These are phyloP conservation scores for Cardamine occulta DNA, from an alignment of 345 rosid species.

Conservation along the genomic window DNA sequence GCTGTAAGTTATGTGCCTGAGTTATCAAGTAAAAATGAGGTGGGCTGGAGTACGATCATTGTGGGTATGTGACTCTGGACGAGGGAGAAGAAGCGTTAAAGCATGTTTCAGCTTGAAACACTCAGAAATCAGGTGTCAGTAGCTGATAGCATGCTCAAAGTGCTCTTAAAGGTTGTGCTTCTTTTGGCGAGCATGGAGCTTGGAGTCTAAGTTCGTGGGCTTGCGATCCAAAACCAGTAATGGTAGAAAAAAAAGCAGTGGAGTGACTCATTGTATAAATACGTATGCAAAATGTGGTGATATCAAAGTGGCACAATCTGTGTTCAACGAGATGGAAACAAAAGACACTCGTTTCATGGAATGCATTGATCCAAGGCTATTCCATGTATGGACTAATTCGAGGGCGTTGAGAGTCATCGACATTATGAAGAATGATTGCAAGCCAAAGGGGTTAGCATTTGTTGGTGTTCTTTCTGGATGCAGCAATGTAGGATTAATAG, in stretches of 20 bases:
- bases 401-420: constrained; percentile 61
- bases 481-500: constrained; percentile 72
- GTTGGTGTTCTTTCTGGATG: constrained; percentile 84
- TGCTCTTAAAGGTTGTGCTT: constrained; percentile 73
- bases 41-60: constrained; percentile 85
- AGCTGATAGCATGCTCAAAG: constrained; percentile 83
- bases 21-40: constrained; percentile 56
- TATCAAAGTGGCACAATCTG: constrained; percentile 59
- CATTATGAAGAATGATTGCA: constrained; percentile 63
- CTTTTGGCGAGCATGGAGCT: constrained; percentile 75
- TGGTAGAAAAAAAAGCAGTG: constrained; percentile 58
- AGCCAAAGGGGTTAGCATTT: constrained; percentile 69
- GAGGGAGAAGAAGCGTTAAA: constrained; percentile 64
- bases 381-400: constrained; percentile 67
- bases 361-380: constrained; percentile 80
- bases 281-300: constrained; percentile 96
- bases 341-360: constrained; percentile 75
- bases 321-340: constrained; percentile 56
- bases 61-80: constrained; percentile 68
- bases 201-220: constrained; percentile 72
- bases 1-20: constrained; percentile 65
- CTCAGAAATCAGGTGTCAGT: constrained; percentile 53
- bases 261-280: constrained; percentile 75
- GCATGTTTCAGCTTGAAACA: constrained; percentile 63
- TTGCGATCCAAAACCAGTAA: constrained; percentile 62